Evolutionary conservation across 805 yeast genomes (phyloP).

Genomic region (Yamadazyma philogaea): DNA sequence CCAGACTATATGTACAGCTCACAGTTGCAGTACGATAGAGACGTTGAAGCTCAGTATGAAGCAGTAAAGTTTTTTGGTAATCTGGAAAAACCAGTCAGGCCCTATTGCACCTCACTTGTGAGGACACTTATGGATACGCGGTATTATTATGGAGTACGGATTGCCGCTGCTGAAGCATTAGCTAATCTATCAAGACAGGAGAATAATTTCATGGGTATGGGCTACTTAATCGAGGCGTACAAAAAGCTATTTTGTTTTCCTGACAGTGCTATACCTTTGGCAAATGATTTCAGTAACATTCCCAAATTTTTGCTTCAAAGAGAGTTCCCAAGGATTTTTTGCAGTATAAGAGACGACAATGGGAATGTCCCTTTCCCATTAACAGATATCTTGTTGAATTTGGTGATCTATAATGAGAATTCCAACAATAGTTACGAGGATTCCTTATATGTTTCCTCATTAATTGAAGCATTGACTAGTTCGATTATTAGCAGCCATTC

Average conservation of each 20-base stretch:
- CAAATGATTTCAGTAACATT: slow-evolving; percentile 77
- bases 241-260: slow-evolving; percentile 71
- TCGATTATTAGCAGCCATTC: slow-evolving; percentile 21
- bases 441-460: slow-evolving; percentile 55
- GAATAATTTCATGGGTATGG: slow-evolving; percentile 66
- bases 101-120: slow-evolving; percentile 73
- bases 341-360: slow-evolving; percentile 56
- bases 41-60: slow-evolving; percentile 91
- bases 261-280: slow-evolving; percentile 57
- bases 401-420: slow-evolving; percentile 83
- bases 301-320: slow-evolving; percentile 66
- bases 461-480: slow-evolving; percentile 54
- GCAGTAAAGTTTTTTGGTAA: slow-evolving; percentile 72
- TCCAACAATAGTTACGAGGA: slow-evolving; percentile 75
- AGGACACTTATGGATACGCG: slow-evolving; percentile 80
- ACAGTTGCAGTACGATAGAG: slow-evolving; percentile 90
- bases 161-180: slow-evolving; percentile 80
- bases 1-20: slow-evolving; percentile 95
- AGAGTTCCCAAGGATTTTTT: slow-evolving; percentile 61
- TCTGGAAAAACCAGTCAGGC: slow-evolving; percentile 50
- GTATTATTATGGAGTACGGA: slow-evolving; percentile 84
- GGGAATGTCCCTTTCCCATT: slow-evolving; percentile 60
- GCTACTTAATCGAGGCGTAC: slow-evolving; percentile 68
- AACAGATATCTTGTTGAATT: slow-evolving; percentile 60
- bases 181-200: slow-evolving; percentile 62